Base-by-base conservation (phyloP, 1,139 yeast species). In the Dujonia santamariae region DNA sequence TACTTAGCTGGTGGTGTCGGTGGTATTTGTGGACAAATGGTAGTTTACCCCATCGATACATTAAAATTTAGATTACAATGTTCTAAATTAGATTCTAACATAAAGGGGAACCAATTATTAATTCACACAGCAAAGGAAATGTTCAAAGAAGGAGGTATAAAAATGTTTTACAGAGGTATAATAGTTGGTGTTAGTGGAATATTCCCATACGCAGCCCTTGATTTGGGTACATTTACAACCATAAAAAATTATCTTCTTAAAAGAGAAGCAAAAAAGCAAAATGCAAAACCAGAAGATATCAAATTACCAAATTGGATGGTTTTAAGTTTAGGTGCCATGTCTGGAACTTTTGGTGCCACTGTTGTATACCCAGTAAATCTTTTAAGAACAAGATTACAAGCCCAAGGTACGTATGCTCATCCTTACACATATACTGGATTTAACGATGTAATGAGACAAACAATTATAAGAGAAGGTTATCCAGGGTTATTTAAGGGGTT, bases 371-470 rank as follows among this genome's bases (percentile, higher is more conserved):
- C 98, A 2, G 76, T 92, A 31, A 92, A 92, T 53, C 67, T 92
- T 36, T 62, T 92, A 35, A 74, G 98, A 61, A 94, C 98, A 0
- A 77, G 98, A 59, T 65, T 92, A 42, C 98, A 92, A 62, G 96
- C 98, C 0, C 98, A 92, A 59, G 98, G 97, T 1, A 92, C 98
- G 0, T 85, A 72, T 53, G 97, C 97, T 0, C 98, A 92, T 60
- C 97, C 97, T 8, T 82, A 84, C 52, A 74, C 75, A 6, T 92
- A 92, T 53, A 73, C 69, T 23, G 97, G 98, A 1, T 84, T 92
- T 55, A 59, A 59, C 39, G 98, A 92, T 56, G 97, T 87, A 4
- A 72, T 85, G 43, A 56, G 56, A 16, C 80, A 86, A 51, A 90
- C 98, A 0, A 61, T 90, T 2, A 65, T 72, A 37, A 73, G 95